Percentiles rank a stretch among this genome's conserved stretches.
phyloP scores from a whole-genome alignment of 2,329 filamentous ascomycete species.

The Chaetomium globosum region DNA sequence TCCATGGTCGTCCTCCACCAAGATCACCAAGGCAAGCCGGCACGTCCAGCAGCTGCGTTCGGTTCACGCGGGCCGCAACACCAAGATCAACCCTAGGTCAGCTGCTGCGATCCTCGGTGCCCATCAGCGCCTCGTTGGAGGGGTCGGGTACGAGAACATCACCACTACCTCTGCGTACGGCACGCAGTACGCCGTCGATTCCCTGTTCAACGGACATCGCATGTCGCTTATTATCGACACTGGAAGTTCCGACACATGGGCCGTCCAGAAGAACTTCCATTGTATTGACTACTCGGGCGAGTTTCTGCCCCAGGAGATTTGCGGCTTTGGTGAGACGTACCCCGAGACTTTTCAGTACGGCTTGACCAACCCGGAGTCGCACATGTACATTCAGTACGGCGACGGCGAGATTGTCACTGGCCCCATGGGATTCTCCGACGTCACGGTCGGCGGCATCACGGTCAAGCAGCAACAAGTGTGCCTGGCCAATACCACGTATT shows the following conservation, averaged over 20 bases:
- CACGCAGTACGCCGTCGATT: conserved; percentile 41
- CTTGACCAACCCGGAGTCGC: conserved; percentile 44
- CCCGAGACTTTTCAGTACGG: conserved; percentile 48
- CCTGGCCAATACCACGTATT: conserved; percentile 53
- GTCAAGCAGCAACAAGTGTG: conserved; percentile 53
- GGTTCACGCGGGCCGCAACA: conserved; percentile 15
- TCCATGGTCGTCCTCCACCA: conserved; percentile 21
- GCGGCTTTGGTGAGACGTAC: conserved; percentile 48
- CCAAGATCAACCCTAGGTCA: conserved; percentile 34
- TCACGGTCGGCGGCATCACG: conserved; percentile 50
- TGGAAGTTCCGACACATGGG: conserved; percentile 57
- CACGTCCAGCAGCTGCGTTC: conserved; percentile 29
- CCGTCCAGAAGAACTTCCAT: conserved; percentile 46
- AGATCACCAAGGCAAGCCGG: conserved; percentile 15
- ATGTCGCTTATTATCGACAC: conserved; percentile 51
- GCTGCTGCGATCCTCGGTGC: conserved; percentile 39
- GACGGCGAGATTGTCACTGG: conserved; percentile 55
- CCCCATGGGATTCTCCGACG: conserved; percentile 51
- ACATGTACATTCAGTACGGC: conserved; percentile 52
- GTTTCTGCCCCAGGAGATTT: conserved; percentile 39
- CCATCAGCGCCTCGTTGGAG: conserved; percentile 38
- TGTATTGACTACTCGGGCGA: conserved; percentile 47
- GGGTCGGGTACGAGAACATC: conserved; percentile 41
- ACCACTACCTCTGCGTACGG: conserved; percentile 41
- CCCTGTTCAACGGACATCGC: conserved; percentile 36